Evolutionary conservation across 306 rosid genomes (phyloP).

Genomic region (Sphenostylis stenocarpa): DNA sequence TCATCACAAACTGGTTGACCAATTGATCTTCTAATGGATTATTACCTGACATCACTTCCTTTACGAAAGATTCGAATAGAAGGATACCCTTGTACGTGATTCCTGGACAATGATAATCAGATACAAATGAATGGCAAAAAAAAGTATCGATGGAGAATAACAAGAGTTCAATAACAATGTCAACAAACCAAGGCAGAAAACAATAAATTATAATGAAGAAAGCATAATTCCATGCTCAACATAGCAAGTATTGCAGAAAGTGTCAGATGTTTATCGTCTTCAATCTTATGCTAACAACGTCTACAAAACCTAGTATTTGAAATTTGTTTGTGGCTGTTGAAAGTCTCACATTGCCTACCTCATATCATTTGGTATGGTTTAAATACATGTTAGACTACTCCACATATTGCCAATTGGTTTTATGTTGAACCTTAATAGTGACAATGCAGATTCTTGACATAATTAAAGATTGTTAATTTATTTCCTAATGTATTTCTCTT

Average conservation of each 20-base stretch:
- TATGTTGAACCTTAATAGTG: too few relatives aligned
- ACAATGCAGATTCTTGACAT: slow-evolving; percentile 1
- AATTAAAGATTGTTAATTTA: background rate
- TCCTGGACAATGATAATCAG: slow-evolving; percentile 54
- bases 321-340: background rate
- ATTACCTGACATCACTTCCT: slow-evolving; percentile 93
- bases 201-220: slow-evolving; percentile 27
- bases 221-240: slow-evolving; percentile 9
- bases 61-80: slow-evolving; percentile 94
- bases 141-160: slow-evolving; percentile 26
- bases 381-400: too few relatives aligned
- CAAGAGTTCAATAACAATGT: background rate
- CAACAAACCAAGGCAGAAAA: slow-evolving; percentile 20
- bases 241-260: background rate
- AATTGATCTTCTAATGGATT: slow-evolving; percentile 9
- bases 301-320: slow-evolving; percentile 14
- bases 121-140: slow-evolving; percentile 28
- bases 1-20: slow-evolving; percentile 10
- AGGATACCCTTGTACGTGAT: slow-evolving; percentile 98
- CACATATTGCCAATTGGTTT: too few relatives aligned
- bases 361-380: too few relatives aligned
- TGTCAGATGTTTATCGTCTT: background rate
- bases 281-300: background rate
- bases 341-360: too few relatives aligned
- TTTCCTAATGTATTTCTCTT: background rate